Evolutionary conservation across 495 filamentous ascomycete genomes (phyloP), one percentile per base, ranked within the genome.

Genomic region (Penicillium coprophilum): DNA sequence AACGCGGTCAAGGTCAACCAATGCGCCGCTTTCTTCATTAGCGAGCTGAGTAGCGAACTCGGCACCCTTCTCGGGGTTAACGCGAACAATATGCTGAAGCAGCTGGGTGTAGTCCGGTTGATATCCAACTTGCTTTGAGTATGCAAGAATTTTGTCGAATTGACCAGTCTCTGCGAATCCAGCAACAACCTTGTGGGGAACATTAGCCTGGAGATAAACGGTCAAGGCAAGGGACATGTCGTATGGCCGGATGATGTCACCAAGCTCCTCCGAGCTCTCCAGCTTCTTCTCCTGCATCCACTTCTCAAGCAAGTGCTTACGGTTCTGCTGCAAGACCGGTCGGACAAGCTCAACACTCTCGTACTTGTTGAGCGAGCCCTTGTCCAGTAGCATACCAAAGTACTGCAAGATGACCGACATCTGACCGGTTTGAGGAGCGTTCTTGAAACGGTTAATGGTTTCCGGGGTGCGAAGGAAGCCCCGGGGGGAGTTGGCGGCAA

Each of bases 261-360:
- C 94, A 19, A 99, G 83, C 66, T 97, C 89, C 72, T 99, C 94
- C 0, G 94, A 97, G 73, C 87, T 90, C 69, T 94, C 89, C 17
- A 99, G 80, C 77, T 99, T 99, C 67, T 91, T 87, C 74, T 97
- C 94, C 59, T 85, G 85, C 71, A 97, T 80, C 94, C 94, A 99
- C 71, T 99, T 99, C 73, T 97, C 93, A 21, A 99, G 79, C 44
- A 99, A 76, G 68, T 97, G 91, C 77, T 97, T 97, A 46, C 94
- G 85, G 66, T 90, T 92, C 67, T 99, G 94, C 46, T 87, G 85
- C 59, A 99, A 74, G 19, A 99, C 94, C 36, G 95, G 92, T 46
- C 89, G 83, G 10, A 94, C 92, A 59, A 99, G 83, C 72, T 99
- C 94, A 46, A 97, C 78, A 57, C 92, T 95, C 73, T 99, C 94